Conservation (phyloP, 2,329 filamentous ascomycete species). For the Malbranchea zuffiana region DNA sequence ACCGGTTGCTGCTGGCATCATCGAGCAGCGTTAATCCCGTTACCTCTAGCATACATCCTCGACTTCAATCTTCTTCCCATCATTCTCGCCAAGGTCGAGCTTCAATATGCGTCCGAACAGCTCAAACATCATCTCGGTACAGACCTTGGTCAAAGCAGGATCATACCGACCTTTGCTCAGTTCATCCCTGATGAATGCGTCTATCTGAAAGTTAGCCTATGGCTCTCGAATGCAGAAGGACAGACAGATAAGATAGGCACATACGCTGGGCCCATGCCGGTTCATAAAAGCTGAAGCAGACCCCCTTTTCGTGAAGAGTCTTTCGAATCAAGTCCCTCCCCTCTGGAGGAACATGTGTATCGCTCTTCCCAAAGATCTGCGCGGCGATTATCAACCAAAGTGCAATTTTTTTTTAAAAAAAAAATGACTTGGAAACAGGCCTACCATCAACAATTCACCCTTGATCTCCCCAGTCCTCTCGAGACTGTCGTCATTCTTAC, state of each 20-base stretch:
- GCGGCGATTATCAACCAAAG: too few species aligned
- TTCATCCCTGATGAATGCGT: slow-evolving; percentile 90
- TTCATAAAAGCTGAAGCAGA: slow-evolving; percentile 74
- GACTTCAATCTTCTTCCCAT: slow-evolving; percentile 49
- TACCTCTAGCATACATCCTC: slow-evolving; percentile 63
- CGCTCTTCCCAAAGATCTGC: slow-evolving; percentile 76
- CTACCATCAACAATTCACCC: slow-evolving; percentile 64
- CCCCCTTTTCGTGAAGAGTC: slow-evolving; percentile 65
- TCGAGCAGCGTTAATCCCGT: too few species aligned
- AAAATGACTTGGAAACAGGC: neutral
- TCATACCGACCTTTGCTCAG: slow-evolving; percentile 90
- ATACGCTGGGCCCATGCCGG: slow-evolving; percentile 78
- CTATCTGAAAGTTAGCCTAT: slow-evolving; percentile 23
- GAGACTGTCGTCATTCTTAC: slow-evolving; percentile 53
- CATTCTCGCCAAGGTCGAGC: slow-evolving; percentile 61
- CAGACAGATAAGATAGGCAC: slow-evolving; percentile 21
- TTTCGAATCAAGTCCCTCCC: slow-evolving; percentile 75
- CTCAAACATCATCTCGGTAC: slow-evolving; percentile 83
- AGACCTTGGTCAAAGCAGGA: slow-evolving; percentile 72
- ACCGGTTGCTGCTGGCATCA: too few species aligned
- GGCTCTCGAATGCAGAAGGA: slow-evolving; percentile 2
- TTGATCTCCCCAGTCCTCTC: slow-evolving; percentile 55
- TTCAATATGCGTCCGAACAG: slow-evolving; percentile 69
- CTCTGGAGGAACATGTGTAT: slow-evolving; percentile 75
- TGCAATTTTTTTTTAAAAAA: slow-evolving; percentile 2